These are phyloP conservation scores for Rosa persica DNA, from an alignment of 306 rosid genomes.

Conservation along the genomic window DNA sequence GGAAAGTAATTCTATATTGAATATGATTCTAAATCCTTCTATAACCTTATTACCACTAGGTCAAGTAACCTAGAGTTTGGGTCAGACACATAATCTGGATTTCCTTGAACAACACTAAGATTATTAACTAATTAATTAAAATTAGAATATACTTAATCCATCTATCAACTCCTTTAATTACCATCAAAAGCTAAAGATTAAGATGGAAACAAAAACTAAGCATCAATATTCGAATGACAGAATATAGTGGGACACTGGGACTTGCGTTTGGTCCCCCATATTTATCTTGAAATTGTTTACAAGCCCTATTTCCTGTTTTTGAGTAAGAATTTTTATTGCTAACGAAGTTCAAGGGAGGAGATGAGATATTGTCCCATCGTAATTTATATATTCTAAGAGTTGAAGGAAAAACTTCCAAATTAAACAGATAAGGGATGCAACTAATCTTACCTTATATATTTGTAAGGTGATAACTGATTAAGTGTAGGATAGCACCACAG, in stretches of 20 bases:
- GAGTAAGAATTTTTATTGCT: not conserved
- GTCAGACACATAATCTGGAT: too few relatives aligned
- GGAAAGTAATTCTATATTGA: too few relatives aligned
- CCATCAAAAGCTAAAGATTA: not conserved
- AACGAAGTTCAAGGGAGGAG: not conserved
- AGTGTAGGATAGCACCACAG: not conserved
- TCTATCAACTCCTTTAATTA: not conserved
- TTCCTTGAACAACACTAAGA: too few relatives aligned
- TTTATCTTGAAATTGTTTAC: conserved; percentile 12
- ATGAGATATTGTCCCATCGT: conserved; percentile 2
- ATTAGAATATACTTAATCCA: not conserved
- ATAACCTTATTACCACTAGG: too few relatives aligned
- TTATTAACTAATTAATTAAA: not conserved
- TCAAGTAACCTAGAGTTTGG: too few relatives aligned
- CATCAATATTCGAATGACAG: conserved; percentile 7
- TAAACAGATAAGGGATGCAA: not conserved
- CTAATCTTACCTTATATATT: not conserved
- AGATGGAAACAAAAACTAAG: not conserved
- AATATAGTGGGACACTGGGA: conserved; percentile 20
- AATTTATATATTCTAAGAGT: not conserved
- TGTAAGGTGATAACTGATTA: not conserved
- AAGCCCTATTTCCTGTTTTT: not conserved
- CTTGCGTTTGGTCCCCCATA: conserved; percentile 19
- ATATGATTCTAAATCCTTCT: too few relatives aligned
- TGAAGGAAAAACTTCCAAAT: conserved; percentile 6